Evolutionary conservation across 1,139 yeast genomes (phyloP).

Genomic region (Suzukiozyma palmioleophila): DNA sequence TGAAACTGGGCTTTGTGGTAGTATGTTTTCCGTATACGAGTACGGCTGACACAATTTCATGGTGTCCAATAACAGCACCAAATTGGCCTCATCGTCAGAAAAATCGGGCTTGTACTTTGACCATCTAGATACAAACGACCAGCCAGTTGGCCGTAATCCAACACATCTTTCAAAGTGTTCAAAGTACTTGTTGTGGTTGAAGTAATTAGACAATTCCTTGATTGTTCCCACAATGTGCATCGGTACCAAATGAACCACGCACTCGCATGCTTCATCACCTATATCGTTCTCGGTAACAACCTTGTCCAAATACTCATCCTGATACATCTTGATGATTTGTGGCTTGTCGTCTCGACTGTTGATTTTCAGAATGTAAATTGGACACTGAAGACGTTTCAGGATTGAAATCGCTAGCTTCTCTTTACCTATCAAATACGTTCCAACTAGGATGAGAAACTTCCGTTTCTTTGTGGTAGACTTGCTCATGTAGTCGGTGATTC

Average conservation of each 20-base stretch:
- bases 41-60: conserved; percentile 21
- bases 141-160: conserved; percentile 81
- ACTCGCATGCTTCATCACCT: conserved; percentile 29
- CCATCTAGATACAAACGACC: conserved; percentile 51
- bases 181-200: conserved; percentile 44
- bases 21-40: conserved; percentile 24
- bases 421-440: conserved; percentile 89
- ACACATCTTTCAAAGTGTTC: conserved; percentile 51
- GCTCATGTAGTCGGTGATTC: conserved; percentile 40
- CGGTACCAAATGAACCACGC: conserved; percentile 69
- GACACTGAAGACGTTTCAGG: conserved; percentile 50
- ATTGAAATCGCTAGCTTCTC: conserved; percentile 74
- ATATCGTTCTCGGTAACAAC: conserved; percentile 29
- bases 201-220: conserved; percentile 43
- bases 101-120: conserved; percentile 3
- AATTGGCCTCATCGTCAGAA: conserved; percentile 9
- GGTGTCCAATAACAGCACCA: conserved; percentile 13
- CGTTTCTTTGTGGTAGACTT: conserved; percentile 19
- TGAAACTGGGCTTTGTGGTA: conserved; percentile 26
- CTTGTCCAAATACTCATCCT: conserved; percentile 27
- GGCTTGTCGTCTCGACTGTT: conserved; percentile 46
- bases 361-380: conserved; percentile 49
- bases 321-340: conserved; percentile 33
- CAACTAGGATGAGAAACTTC: conserved; percentile 64
- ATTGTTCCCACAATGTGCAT: conserved; percentile 43